Evolutionary conservation across 306 rosid species (phyloP), one percentile per base, ranked within the genome.

Genomic region (Spatholobus suberectus): DNA sequence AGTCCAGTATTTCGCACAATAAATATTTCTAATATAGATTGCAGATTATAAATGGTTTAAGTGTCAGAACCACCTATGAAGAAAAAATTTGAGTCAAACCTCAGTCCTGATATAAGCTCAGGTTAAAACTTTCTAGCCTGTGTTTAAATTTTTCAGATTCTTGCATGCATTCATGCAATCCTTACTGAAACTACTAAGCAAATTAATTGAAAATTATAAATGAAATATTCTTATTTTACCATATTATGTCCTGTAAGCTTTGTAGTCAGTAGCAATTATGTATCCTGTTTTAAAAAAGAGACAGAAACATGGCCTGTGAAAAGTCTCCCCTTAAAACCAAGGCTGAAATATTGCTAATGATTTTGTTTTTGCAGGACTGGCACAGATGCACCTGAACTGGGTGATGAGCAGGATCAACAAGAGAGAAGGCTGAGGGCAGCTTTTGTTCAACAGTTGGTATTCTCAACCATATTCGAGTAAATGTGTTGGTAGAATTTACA

Each of bases 361-460:
- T 14, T 77, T 77, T 77, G 47, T 44, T 13, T 54, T 61, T 86
- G 94, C 89, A 96, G 98, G 29, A 21, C 68, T 8, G 70, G 38
- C 67, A 65, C 86, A 29, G 83, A 83, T 81, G 83, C 70, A 54
- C 26, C 11, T 51, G 76, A 79, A 78, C 81, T 73, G 67, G 86
- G 47, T 55, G 88, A 78, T 70, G 87, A 82, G 62, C 79, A 80
- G 88, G 91, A 94, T 79, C 82, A 55, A 27, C 89, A 82, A 85
- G 97, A 92, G 92, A 88, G 47, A 78, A 85, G 77, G 85, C 78
- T 82, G 79, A 91, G 85, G 82, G 97, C 94, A 13, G 77, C 83
- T 43, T 96, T 94, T 46, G 95, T 85, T 86, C 97, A 91, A 71
- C 82, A 87, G 71, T 70, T 96, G 89, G 68, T 89, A 15, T 63